phyloP scores from a whole-genome alignment of 2,329 filamentous ascomycete genomes.

The Diaporthe capsici region DNA sequence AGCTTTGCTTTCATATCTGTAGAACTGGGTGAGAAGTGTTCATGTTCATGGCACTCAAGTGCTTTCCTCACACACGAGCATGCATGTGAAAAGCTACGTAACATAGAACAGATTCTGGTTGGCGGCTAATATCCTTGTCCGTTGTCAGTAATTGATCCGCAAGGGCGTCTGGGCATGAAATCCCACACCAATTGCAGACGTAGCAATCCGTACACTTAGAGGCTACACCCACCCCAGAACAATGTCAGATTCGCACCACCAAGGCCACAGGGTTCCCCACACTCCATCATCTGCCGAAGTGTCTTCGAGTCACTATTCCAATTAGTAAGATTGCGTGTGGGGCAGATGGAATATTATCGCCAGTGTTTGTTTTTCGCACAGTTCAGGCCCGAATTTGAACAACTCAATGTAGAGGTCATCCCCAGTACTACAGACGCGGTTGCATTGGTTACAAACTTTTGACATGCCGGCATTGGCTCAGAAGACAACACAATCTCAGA shows the following conservation, averaged over 20 bases:
- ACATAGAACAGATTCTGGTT: neutral
- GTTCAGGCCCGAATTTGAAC: neutral
- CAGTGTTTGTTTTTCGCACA: neutral
- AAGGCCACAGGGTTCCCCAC: constrained; percentile 21
- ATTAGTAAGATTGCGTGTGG: neutral
- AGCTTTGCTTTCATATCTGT: neutral
- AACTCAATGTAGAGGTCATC: neutral
- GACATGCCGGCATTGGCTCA: neutral
- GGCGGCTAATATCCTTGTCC: neutral
- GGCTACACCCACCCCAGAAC: neutral
- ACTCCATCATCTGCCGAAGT: constrained; percentile 13
- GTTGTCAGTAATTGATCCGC: neutral
- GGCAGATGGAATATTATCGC: neutral
- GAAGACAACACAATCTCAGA: neutral
- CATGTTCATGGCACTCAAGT: too few relatives aligned
- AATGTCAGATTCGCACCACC: neutral
- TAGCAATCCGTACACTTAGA: neutral
- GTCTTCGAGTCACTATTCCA: neutral
- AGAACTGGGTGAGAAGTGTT: neutral
- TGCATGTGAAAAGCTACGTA: neutral
- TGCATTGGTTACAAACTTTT: neutral
- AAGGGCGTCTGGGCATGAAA: neutral
- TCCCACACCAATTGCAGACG: neutral
- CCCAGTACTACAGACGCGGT: neutral
- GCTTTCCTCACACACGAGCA: neutral